Conservation (phyloP, 2,329 filamentous ascomycete genomes). For the Trichophyton equinum region DNA sequence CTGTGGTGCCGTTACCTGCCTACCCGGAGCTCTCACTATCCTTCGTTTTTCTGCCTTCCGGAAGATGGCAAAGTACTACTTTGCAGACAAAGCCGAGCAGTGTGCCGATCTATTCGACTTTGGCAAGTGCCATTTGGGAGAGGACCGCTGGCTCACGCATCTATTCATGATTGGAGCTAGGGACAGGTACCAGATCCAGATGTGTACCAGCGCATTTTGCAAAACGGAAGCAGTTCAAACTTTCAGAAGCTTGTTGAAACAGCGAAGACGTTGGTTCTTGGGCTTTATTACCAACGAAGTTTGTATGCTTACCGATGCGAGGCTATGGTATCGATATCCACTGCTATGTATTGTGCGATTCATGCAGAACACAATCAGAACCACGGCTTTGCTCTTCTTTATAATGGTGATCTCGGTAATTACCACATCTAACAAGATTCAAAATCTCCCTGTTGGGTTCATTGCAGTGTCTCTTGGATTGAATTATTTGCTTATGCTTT, state of each 20-base stretch:
- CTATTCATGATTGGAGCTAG: conserved; percentile 97
- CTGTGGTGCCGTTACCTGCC: conserved; percentile 84
- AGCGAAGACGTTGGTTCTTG: conserved; percentile 89
- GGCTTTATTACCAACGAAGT: conserved; percentile 97
- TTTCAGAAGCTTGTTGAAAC: conserved; percentile 74
- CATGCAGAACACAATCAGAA: conserved; percentile 92
- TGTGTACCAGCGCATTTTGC: conserved; percentile 96
- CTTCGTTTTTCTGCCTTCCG: conserved; percentile 91
- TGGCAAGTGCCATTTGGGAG: conserved; percentile 85
- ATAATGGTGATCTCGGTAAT: conserved; percentile 80
- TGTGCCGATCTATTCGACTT: conserved; percentile 95
- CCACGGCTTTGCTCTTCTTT: conserved; percentile 85
- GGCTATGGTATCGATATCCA: conserved; percentile 84
- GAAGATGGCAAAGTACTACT: conserved; percentile 96
- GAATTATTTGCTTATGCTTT: conserved; percentile 92
- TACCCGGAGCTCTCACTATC: conserved; percentile 91
- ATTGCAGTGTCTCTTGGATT: conserved; percentile 84
- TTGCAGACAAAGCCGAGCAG: conserved; percentile 89
- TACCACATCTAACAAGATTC: conserved; percentile 66
- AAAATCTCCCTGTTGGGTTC: conserved; percentile 78
- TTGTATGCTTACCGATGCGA: conserved; percentile 91
- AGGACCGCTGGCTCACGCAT: conserved; percentile 94
- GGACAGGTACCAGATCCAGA: conserved; percentile 87
- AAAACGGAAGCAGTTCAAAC: conserved; percentile 95
- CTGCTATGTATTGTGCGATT: conserved; percentile 76